Conservation (phyloP, 768 basidiomycete genomes). For the Chalciporus sphaerocephalus region DNA sequence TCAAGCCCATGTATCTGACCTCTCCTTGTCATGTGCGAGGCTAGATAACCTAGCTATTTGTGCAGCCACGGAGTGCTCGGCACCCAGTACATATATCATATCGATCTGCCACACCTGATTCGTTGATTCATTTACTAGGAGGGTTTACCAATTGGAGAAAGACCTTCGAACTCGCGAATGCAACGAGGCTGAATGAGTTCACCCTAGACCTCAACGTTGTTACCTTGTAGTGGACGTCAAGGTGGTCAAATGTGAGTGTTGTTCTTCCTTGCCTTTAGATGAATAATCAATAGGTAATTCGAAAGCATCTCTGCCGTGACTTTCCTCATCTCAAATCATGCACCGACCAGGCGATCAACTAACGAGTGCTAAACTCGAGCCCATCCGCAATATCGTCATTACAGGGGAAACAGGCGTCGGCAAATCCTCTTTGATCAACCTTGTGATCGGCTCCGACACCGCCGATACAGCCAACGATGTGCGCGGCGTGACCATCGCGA, state of each 20-base stretch:
- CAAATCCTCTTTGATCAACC: conserved; percentile 31
- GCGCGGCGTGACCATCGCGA: conserved; percentile 22
- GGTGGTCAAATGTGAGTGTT: conserved; percentile 4
- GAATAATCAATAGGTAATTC: neutral
- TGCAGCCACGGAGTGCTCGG: conserved; percentile 1
- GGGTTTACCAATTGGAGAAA: conserved; percentile 22
- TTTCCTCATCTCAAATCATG: conserved; percentile 3
- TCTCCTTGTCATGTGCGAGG: too few species aligned
- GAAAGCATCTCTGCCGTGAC: neutral
- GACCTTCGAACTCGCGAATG: conserved; percentile 12
- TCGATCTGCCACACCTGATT: conserved; percentile 12
- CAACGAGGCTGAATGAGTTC: conserved; percentile 20
- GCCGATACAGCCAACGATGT: conserved; percentile 22
- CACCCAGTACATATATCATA: conserved; percentile 14
- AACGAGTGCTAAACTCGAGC: conserved; percentile 10
- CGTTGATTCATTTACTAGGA: conserved; percentile 8
- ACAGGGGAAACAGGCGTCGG: conserved; percentile 30
- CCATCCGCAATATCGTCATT: conserved; percentile 27
- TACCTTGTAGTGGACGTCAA: neutral
- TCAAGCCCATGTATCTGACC: too few species aligned
- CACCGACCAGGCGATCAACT: conserved; percentile 3
- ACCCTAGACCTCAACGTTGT: conserved; percentile 8
- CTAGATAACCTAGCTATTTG: too few species aligned
- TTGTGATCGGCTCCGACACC: conserved; percentile 21
- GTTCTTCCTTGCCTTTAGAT: neutral